Evolutionary conservation across 1,284 basidiomycete species (phyloP).

Genomic region (Ustilago vetiveriae): DNA sequence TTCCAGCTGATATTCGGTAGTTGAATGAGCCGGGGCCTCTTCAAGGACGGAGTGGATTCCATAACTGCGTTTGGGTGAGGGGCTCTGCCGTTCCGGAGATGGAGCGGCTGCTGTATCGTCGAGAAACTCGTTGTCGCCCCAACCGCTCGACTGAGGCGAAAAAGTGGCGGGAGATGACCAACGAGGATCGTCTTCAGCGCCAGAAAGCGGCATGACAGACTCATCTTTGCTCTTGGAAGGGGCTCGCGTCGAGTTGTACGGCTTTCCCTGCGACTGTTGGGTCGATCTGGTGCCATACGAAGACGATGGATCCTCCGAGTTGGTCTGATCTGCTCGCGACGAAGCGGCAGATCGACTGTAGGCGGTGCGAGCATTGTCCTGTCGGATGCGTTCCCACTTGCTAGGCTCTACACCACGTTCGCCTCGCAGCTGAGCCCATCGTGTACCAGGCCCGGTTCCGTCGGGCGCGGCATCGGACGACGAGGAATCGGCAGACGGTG

Average conservation of each 20-base stretch:
- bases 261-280: conserved; percentile 1
- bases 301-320: conserved; percentile 10
- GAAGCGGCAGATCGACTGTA: conserved; percentile 20
- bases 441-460: conserved; percentile 32
- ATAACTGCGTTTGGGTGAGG: conserved; percentile 10
- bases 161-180: conserved; percentile 34
- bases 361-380: conserved; percentile 49
- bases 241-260: not conserved
- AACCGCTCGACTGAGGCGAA: conserved; percentile 28
- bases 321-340: conserved; percentile 6
- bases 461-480: conserved; percentile 8
- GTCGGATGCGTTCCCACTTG: conserved; percentile 52
- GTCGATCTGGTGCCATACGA: not conserved
- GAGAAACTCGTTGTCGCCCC: conserved; percentile 41
- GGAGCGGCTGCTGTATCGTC: conserved; percentile 18
- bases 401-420: conserved; percentile 48
- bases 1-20: conserved; percentile 22
- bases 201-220: conserved; percentile 38
- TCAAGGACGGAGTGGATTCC: conserved; percentile 39
- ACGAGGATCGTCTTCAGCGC: conserved; percentile 34
- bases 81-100: not conserved
- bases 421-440: conserved; percentile 45
- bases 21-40: not conserved
- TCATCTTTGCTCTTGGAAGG: conserved; percentile 18
- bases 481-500: not conserved